These are phyloP conservation scores for Penicillium lividum DNA, from an alignment of 495 filamentous ascomycete genomes.

Conservation along the genomic window DNA sequence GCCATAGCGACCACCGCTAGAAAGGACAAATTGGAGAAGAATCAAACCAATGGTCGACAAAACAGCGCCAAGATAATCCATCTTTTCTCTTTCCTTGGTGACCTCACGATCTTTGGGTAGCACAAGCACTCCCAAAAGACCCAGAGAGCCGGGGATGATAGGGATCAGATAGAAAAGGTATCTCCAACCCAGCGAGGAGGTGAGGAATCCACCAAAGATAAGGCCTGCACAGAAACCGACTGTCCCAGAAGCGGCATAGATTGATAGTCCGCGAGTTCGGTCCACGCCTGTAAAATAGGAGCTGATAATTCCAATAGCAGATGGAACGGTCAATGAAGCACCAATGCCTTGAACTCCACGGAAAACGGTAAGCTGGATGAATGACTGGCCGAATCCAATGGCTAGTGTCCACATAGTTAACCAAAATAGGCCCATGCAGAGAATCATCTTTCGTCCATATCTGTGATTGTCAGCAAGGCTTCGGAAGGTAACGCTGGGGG, in stretches of 20 bases:
- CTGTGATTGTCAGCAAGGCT: slow-evolving; percentile 13
- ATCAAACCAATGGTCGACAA: slow-evolving; percentile 38
- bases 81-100: slow-evolving; percentile 21
- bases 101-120: slow-evolving; percentile 29
- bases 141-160: slow-evolving; percentile 33
- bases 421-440: slow-evolving; percentile 37
- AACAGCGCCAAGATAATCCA: slow-evolving; percentile 38
- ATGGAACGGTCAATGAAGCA: slow-evolving; percentile 39
- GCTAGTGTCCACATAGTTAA: slow-evolving; percentile 38
- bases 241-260: slow-evolving; percentile 39
- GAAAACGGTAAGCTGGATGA: slow-evolving; percentile 38
- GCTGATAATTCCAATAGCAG: slow-evolving; percentile 42
- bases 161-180: slow-evolving; percentile 41
- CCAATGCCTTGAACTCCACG: slow-evolving; percentile 41
- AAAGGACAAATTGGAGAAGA: slow-evolving; percentile 41
- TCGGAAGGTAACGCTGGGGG: too few relatives aligned
- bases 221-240: slow-evolving; percentile 40
- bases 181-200: slow-evolving; percentile 39
- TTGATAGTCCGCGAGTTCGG: slow-evolving; percentile 35
- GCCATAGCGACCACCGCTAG: slow-evolving; percentile 41
- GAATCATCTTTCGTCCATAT: slow-evolving; percentile 37
- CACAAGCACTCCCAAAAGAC: slow-evolving; percentile 34
- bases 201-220: slow-evolving; percentile 40
- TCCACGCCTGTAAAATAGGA: slow-evolving; percentile 40
- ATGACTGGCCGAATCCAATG: slow-evolving; percentile 38